These are phyloP conservation scores for Cyanidium caldarium DNA, from an alignment of 23 red algal genomes.

Conservation along the genomic window DNA sequence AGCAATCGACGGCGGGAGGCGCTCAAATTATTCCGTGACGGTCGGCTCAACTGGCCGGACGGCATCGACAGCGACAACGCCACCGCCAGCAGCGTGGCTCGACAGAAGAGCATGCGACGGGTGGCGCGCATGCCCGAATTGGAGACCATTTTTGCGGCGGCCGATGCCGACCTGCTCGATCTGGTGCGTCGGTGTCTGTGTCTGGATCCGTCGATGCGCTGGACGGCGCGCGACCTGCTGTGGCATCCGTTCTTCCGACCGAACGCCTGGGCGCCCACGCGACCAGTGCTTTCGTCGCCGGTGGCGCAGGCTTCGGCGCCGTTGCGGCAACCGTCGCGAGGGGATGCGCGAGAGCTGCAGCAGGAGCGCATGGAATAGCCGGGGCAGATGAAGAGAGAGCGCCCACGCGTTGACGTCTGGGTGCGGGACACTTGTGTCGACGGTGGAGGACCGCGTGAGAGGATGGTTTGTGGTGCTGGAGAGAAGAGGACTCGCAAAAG, in stretches of 20 bases:
- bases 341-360: no score
- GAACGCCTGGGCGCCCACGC: no score
- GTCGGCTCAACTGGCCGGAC: not conserved
- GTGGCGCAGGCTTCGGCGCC: not conserved
- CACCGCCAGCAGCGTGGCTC: not conserved
- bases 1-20: not conserved
- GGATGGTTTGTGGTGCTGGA: no score
- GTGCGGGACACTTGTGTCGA: no score
- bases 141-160: not conserved
- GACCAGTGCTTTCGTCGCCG: not conserved
- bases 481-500: no score
- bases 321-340: not conserved
- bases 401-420: no score
- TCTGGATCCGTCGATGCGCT: not conserved
- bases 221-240: not conserved
- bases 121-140: not conserved
- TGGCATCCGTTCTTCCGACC: not conserved
- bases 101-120: slow-evolving; percentile 2
- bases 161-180: not conserved
- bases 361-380: no score
- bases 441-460: no score
- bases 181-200: not conserved
- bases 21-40: slow-evolving; percentile 1
- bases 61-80: not conserved
- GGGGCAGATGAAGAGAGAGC: no score